A percentile compares a stretch with the other conserved stretches of the same genome.
Conservation (phyloP, 2,329 filamentous ascomycete genomes). For the Ophiosphaerella narmari region DNA sequence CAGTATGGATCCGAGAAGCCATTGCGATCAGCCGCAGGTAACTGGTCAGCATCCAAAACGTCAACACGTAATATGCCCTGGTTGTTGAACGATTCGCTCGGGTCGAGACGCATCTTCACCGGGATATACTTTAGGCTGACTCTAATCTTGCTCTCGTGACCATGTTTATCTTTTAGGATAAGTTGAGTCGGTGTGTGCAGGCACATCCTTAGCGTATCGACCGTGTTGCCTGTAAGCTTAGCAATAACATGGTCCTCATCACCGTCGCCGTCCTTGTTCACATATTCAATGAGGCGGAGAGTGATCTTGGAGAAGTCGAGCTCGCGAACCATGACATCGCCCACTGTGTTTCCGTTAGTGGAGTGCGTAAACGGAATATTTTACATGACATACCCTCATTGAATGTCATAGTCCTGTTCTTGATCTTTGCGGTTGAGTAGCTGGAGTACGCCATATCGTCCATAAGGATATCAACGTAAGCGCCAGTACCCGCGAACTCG, state of each 20-base stretch:
- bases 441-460: conserved; percentile 94
- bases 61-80: conserved; percentile 96
- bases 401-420: conserved; percentile 70
- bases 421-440: conserved; percentile 79
- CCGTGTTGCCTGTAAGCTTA: conserved; percentile 80
- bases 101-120: conserved; percentile 89
- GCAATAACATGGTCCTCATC: conserved; percentile 76
- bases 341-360: conserved; percentile 56
- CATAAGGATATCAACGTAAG: conserved; percentile 84
- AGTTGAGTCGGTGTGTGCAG: conserved; percentile 89
- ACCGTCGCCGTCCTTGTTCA: conserved; percentile 71
- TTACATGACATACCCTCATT: conserved; percentile 68
- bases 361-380: not conserved
- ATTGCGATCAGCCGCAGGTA: conserved; percentile 94
- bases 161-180: conserved; percentile 77
- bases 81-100: conserved; percentile 98
- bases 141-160: conserved; percentile 76
- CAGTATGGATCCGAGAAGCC: conserved; percentile 97
- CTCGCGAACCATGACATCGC: conserved; percentile 94
- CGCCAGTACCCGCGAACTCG: conserved; percentile 75
- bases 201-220: conserved; percentile 86
- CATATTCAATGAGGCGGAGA: conserved; percentile 80
- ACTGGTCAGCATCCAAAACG: conserved; percentile 79
- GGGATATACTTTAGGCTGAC: conserved; percentile 95
- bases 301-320: conserved; percentile 96